These are phyloP conservation scores for Capsicum pubescens DNA, from an alignment of 257 asterid species.

Conservation along the genomic window DNA sequence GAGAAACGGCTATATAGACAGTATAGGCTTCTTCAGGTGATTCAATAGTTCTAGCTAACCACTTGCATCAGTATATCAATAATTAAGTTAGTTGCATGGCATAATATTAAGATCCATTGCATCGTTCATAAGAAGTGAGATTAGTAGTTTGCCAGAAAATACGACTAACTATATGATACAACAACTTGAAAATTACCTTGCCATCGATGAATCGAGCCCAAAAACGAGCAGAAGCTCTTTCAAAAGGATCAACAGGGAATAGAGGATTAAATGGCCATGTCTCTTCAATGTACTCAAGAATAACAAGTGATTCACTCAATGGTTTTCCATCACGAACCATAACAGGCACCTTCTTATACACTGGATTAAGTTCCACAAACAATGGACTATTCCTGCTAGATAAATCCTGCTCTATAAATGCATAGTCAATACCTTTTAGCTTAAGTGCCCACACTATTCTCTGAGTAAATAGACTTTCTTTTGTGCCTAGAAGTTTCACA, in stretches of 20 bases:
- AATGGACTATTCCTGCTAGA: slow-evolving; percentile 22
- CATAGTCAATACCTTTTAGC: slow-evolving; percentile 21
- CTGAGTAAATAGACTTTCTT: slow-evolving; percentile 27
- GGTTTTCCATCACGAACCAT: slow-evolving; percentile 33
- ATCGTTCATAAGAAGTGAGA: neutral
- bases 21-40: neutral
- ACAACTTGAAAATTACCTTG: slow-evolving; percentile 23
- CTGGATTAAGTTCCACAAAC: slow-evolving; percentile 31
- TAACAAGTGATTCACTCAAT: slow-evolving; percentile 32
- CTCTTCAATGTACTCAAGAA: slow-evolving; percentile 35
- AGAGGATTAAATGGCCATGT: slow-evolving; percentile 29
- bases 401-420: slow-evolving; percentile 28
- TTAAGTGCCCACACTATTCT: slow-evolving; percentile 33
- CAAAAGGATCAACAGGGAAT: slow-evolving; percentile 27
- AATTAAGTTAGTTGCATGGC: neutral
- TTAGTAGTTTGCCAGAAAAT: neutral
- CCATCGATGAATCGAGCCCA: slow-evolving; percentile 30
- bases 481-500: slow-evolving; percentile 28
- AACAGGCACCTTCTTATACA: slow-evolving; percentile 32
- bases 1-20: neutral
- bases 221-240: slow-evolving; percentile 30
- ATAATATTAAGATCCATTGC: neutral
- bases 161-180: neutral
- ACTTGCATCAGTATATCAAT: neutral
- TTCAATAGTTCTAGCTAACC: neutral